A percentile compares a stretch with the other conserved stretches of the same genome.
Conservation (phyloP, 1,284 basidiomycete species). For the Rhodotorula sp. region DNA sequence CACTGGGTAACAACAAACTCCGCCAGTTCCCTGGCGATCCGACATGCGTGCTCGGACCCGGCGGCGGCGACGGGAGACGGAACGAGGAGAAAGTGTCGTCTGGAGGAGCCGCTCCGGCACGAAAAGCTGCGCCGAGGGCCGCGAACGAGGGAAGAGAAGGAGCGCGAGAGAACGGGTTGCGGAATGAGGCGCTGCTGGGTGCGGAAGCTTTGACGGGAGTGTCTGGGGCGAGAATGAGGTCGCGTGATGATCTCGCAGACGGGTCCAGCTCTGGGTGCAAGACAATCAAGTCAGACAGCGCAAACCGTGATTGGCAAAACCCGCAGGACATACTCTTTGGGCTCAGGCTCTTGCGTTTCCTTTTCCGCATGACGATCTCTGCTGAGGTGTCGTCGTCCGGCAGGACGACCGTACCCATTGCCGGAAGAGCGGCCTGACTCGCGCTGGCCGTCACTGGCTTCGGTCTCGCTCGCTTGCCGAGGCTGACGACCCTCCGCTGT, state of each 20-base stretch:
- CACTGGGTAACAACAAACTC: too few species aligned
- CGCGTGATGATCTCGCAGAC: neutral
- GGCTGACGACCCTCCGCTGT: constrained; percentile 31
- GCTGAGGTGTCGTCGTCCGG: neutral
- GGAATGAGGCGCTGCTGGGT: constrained; percentile 1
- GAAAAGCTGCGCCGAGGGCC: constrained; percentile 38
- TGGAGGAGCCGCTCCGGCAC: constrained; percentile 16
- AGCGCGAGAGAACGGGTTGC: constrained; percentile 25
- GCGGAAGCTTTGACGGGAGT: constrained; percentile 24
- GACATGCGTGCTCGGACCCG: neutral
- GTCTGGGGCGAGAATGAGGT: constrained; percentile 32
- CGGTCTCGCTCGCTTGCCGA: constrained; percentile 15
- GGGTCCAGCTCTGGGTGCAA: constrained; percentile 15
- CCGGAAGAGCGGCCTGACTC: neutral
- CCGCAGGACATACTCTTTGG: constrained; percentile 25
- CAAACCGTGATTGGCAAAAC: neutral
- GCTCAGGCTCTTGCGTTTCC: constrained; percentile 32
- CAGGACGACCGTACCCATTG: neutral
- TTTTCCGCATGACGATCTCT: neutral
- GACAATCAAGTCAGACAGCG: too few species aligned
- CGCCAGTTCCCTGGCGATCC: too few species aligned
- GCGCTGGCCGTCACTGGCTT: neutral
- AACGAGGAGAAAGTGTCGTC: neutral
- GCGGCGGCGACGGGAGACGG: constrained; percentile 4
- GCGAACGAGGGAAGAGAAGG: constrained; percentile 34